Conservation (phyloP, 805 yeast genomes). For the Ogataea polymorpha region DNA sequence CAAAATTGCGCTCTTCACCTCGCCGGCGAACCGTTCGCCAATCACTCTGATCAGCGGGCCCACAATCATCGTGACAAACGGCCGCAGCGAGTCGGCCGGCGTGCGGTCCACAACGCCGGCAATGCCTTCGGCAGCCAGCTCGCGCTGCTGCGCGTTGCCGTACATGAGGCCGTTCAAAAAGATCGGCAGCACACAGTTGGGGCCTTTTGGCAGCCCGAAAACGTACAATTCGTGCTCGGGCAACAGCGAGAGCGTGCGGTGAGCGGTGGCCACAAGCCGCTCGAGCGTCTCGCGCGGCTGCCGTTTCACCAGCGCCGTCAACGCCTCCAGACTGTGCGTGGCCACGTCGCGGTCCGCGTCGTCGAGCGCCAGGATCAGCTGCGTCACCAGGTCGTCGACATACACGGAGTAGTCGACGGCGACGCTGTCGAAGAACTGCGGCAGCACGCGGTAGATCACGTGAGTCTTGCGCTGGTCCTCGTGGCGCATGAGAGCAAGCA, state of each 20-base stretch:
- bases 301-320: slow-evolving; percentile 62
- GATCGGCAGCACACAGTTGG: slow-evolving; percentile 82
- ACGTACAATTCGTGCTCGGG: slow-evolving; percentile 71
- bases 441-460: slow-evolving; percentile 63
- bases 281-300: slow-evolving; percentile 78
- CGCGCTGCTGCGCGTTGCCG: slow-evolving; percentile 82
- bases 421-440: slow-evolving; percentile 65
- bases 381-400: slow-evolving; percentile 69
- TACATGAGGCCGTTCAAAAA: slow-evolving; percentile 95
- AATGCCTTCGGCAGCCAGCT: slow-evolving; percentile 81
- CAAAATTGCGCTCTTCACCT: slow-evolving; percentile 91
- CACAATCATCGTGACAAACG: slow-evolving; percentile 88
- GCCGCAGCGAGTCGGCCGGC: slow-evolving; percentile 75
- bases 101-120: slow-evolving; percentile 84
- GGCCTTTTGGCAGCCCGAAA: slow-evolving; percentile 75
- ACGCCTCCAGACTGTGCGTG: slow-evolving; percentile 58
- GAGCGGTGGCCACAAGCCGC: slow-evolving; percentile 74
- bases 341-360: slow-evolving; percentile 65
- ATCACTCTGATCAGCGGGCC: slow-evolving; percentile 98
- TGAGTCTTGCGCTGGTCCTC: slow-evolving; percentile 67
- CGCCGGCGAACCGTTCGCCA: slow-evolving; percentile 91
- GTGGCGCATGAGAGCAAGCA: slow-evolving; percentile 70
- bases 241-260: slow-evolving; percentile 63
- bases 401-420: slow-evolving; percentile 68
- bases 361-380: slow-evolving; percentile 68